phyloP scores from a whole-genome alignment of 495 filamentous ascomycete species.

The Parachaetomium inaequale region DNA sequence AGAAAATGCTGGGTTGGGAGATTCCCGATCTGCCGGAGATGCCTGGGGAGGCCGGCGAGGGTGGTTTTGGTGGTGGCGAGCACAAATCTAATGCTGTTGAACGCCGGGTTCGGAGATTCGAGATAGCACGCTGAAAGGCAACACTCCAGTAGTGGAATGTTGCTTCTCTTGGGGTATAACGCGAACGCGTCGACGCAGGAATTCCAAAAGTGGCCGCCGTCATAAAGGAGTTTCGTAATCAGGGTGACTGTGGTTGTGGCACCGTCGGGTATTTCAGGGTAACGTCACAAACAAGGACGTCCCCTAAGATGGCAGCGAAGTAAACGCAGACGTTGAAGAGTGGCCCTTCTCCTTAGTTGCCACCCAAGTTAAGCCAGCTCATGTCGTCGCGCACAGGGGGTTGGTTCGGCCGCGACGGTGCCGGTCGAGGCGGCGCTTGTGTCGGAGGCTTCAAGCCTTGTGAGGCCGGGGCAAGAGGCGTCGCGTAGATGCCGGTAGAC shows the following conservation, averaged over 20 bases:
- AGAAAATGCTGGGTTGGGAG: neutral
- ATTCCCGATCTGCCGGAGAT: neutral
- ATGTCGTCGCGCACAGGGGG: slow-evolving; percentile 50
- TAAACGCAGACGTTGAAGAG: neutral
- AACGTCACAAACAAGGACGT: neutral
- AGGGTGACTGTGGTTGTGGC: neutral
- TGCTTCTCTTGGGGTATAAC: neutral
- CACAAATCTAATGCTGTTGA: neutral
- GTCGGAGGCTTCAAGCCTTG: slow-evolving; percentile 27
- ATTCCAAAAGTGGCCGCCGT: neutral
- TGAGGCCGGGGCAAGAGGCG: slow-evolving; percentile 36
- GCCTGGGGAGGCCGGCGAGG: neutral
- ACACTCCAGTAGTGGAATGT: neutral
- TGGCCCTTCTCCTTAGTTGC: slow-evolving; percentile 12
- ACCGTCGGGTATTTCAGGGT: neutral
- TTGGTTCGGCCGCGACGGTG: slow-evolving; percentile 25
- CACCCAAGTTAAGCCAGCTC: slow-evolving; percentile 71
- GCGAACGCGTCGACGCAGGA: neutral
- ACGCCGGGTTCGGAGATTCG: neutral
- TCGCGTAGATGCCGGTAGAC: slow-evolving; percentile 50
- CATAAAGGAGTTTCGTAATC: neutral
- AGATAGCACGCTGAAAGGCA: neutral
- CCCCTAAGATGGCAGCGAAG: neutral
- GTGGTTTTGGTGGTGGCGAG: neutral
- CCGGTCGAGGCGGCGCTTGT: slow-evolving; percentile 35